Base-by-base conservation (phyloP, 2,329 filamentous ascomycete species). In the Capronia coronata region DNA sequence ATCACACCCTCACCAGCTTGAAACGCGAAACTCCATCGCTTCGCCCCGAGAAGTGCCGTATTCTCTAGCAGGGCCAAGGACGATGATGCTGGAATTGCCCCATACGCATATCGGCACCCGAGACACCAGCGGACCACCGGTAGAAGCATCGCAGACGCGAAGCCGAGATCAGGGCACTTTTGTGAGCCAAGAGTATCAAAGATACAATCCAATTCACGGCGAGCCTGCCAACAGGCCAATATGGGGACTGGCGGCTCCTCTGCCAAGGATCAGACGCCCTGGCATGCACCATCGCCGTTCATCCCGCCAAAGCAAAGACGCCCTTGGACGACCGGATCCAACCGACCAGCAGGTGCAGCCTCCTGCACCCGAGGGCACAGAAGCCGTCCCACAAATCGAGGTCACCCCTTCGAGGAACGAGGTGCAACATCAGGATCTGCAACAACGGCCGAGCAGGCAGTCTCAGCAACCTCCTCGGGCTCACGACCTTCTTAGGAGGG, bases 11-110 rank as follows among this genome's bases (percentile, higher is more conserved):
- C 34, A 21, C 6, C 18, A 10, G 34, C 34, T 37, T 11, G 34
- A 37, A 18, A 16, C 34, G 18, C n/a, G 13, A 18, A 4, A 19
- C 34, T 37, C 34, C 4, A 37, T 2, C 6, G 34, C 18, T 13
- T 4, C 30, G 3, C 6, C 34, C 2, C 34, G 34, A 37, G 34
- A 37, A 37, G 34, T 14, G 11, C 4, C 34, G 5, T 37, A 37
- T 14, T 54, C 73, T 74, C 2, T 67, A 83, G 16, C 76, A 77
- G 0, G 64, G 66, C 4, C 54, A 73, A 4, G 71, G 71, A 1
- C n/a, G 13, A 6, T 13, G 38, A 19, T 19, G 7, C 4, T 41
- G 21, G 38, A 41, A n/a, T 41, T 2, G 4, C 19, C 19, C n/a
- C n/a, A n/a, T n/a, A n/a, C n/a, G n/a, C 18, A 27, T 19, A 41